Conservation (phyloP, 306 rosid genomes). For the Begonia masoniana region DNA sequence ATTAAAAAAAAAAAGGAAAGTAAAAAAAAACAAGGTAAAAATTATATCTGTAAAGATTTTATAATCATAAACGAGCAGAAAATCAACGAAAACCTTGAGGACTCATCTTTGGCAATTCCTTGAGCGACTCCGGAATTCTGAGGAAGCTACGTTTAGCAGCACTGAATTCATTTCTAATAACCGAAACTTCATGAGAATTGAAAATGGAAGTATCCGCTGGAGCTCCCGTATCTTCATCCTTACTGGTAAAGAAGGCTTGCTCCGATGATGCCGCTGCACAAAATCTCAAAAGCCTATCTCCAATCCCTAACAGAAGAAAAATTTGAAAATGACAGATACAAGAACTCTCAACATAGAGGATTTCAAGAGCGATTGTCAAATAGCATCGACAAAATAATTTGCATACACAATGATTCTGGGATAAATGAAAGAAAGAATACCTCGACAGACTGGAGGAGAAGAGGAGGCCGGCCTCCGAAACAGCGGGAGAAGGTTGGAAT, state of each 20-base stretch:
- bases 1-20: conserved; percentile 4
- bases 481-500: conserved; percentile 18
- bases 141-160: conserved; percentile 51
- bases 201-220: conserved; percentile 5
- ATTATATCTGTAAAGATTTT: not conserved
- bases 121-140: conserved; percentile 48
- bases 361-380: too few relatives aligned
- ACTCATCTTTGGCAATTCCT: conserved; percentile 60
- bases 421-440: conserved; percentile 14
- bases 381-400: too few relatives aligned
- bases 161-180: conserved; percentile 50
- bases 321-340: too few relatives aligned
- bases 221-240: conserved; percentile 5
- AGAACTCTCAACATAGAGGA: too few relatives aligned
- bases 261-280: conserved; percentile 16
- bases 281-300: conserved; percentile 30
- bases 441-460: conserved; percentile 22
- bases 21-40: not conserved
- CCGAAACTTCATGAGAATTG: conserved; percentile 29
- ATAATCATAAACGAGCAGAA: not conserved
- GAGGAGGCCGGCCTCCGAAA: conserved; percentile 24
- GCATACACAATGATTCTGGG: too few relatives aligned
- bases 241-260: conserved; percentile 13
- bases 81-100: conserved; percentile 38
- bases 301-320: conserved; percentile 26